Evolutionary conservation across 2,329 filamentous ascomycete species (phyloP), one percentile per base, ranked within the genome.

Genomic region (Diaporthe batatas): DNA sequence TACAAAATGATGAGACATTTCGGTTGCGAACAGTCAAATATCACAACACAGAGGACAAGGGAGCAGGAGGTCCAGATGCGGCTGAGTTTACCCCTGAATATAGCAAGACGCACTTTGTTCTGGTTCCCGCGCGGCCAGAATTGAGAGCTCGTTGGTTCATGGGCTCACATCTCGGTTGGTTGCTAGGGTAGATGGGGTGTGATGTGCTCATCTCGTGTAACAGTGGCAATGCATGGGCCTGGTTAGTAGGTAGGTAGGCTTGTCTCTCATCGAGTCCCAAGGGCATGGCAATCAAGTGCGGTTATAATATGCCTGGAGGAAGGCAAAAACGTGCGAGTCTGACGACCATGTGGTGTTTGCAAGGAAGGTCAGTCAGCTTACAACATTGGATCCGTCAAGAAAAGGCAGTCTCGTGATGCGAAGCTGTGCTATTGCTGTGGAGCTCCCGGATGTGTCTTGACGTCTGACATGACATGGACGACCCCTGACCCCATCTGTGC

Each of bases 1-100:
- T 32, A 49, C 32, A 36, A 68, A 49, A 64, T 42, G 39, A 51
- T 68, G 18, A 72, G 70, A 69, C 72, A 72, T 72, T n/a, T 74
- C 70, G 72, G 69, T 73, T 73, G 58, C 44, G 6, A 59, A 44
- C 34, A 49, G 39, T 47, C 32, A 21, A 49, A 58, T 39, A 11
- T 25, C 59, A 36, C 68, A 23, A 21, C n/a, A 51, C 62, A 53
- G 14, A 29, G 7, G 12, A 23, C 7, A 53, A 23, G 36, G n/a
- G 29, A 5, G 47, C 6, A 34, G 29, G 29, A 11, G 32, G n/a
- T 53, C 54, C 51, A 54, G 47, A 70, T 44, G 42, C 44, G 68
- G 55, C 47, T 54, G 55, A 54, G 18, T 39, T 44, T 36, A 49
- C 54, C 25, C 59, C 59, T 64, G 59, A 34, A n/a, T 51, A 49